These are phyloP conservation scores for Calonectria naviculata DNA, from an alignment of 2,329 filamentous ascomycete species.

Conservation along the genomic window DNA sequence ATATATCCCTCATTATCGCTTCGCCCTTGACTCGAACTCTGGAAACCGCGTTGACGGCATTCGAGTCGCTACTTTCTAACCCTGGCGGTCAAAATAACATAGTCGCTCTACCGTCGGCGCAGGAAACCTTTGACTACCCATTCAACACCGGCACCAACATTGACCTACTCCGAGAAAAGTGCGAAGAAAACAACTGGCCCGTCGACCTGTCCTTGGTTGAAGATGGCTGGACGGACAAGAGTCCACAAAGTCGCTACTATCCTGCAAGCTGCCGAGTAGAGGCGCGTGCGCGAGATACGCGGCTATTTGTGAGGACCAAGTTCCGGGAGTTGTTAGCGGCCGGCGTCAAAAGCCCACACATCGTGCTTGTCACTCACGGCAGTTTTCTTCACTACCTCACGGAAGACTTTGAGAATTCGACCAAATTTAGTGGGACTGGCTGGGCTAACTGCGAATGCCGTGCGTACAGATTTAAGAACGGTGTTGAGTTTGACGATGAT, in stretches of 20 bases:
- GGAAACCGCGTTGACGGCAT: not conserved
- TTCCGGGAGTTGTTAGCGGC: not conserved
- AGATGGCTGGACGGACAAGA: not conserved
- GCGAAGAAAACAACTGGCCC: not conserved
- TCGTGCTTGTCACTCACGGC: not conserved
- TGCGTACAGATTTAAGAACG: not conserved
- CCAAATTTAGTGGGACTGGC: not conserved
- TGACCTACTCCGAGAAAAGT: not conserved
- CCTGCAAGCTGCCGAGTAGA: not conserved
- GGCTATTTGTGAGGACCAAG: not conserved
- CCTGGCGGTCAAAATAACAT: not conserved
- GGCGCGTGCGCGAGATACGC: not conserved
- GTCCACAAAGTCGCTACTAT: not conserved
- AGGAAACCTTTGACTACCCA: not conserved
- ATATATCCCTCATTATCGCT: not conserved
- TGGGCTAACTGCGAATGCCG: not conserved
- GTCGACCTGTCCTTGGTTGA: not conserved
- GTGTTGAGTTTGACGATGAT: not conserved
- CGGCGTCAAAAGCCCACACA: not conserved
- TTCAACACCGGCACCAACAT: not conserved
- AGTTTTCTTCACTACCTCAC: not conserved
- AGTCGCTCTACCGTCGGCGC: not conserved
- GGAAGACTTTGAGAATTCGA: not conserved
- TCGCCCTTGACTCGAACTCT: not conserved
- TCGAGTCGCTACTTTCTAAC: not conserved